Evolutionary conservation across 2,329 filamentous ascomycete species (phyloP).

Genomic region (Apiospora malaysiana): DNA sequence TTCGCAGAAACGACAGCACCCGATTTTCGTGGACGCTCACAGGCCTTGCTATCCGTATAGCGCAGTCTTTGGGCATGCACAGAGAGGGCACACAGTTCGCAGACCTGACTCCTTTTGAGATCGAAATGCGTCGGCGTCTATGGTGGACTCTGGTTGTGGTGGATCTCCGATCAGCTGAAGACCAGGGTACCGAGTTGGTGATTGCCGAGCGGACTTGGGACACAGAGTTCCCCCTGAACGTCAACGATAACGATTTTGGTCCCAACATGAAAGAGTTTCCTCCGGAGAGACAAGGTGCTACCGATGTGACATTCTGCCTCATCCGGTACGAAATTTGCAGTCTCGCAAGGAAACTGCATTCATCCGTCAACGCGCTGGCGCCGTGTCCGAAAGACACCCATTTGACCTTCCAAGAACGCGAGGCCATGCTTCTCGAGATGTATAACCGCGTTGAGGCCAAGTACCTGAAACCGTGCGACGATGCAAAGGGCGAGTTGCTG

Average conservation of each 20-base stretch:
- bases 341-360: conserved; percentile 47
- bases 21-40: conserved; percentile 68
- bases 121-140: conserved; percentile 66
- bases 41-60: conserved; percentile 64
- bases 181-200: conserved; percentile 59
- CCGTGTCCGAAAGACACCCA: conserved; percentile 39
- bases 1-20: conserved; percentile 57
- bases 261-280: conserved; percentile 55
- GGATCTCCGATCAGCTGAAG: conserved; percentile 65
- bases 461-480: conserved; percentile 58
- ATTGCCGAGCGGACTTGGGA: conserved; percentile 55
- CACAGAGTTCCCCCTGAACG: conserved; percentile 60
- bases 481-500: conserved; percentile 49
- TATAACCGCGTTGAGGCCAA: conserved; percentile 56
- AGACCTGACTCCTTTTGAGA: conserved; percentile 62
- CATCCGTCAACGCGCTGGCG: conserved; percentile 41
- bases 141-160: conserved; percentile 68
- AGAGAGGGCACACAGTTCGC: conserved; percentile 61
- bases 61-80: conserved; percentile 60
- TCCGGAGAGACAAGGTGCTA: conserved; percentile 53
- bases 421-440: conserved; percentile 51
- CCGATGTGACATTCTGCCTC: conserved; percentile 56
- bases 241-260: conserved; percentile 60
- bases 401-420: conserved; percentile 49
- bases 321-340: conserved; percentile 51